Evolutionary conservation across 2,329 filamentous ascomycete species (phyloP), one percentile per base, ranked within the genome.

Genomic region (Apiospora phragmitis): DNA sequence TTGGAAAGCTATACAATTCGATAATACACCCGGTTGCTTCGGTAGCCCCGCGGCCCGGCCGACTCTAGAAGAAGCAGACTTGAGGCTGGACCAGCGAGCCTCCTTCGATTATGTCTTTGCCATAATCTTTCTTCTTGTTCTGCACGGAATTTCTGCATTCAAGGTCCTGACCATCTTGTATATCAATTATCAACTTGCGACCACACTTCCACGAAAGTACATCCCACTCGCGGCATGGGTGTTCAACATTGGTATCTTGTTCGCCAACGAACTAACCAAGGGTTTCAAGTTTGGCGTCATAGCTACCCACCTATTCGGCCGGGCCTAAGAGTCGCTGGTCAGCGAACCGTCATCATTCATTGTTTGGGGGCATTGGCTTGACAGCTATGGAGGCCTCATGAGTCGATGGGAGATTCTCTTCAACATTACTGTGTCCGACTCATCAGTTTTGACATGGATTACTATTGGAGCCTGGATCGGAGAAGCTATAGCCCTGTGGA

Each of bases 371-470:
- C 84, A 85, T 59, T 93, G 89, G 84, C 84, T 98, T 21, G 96
- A 99, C 81, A 86, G 87, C 68, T 92, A 92, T 74, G 91, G 94
- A 9, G 96, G 96, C 0, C 84, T 99, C n/a, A 91, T 97, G 79
- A 86, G 92, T 0, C 89, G 95, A 71, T 99, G 96, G 96, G 94
- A 98, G 80, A 91, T 99, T n/a, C 87, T 98, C 6, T 99, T 99
- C 87, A 99, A 99, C 78, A 90, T 99, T 72, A 98, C 95, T 3
- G 92, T 98, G 35, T 99, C 70, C 91, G 96, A 6, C 86, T 98
- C 66, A 94, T 99, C 76, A 98, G 95, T 80, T 99, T 97, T 87
- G 98, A 98, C 80, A 82, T 99, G 79, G 96, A 99, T 82, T 95
- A 97, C 80, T 95, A 97, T 80, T 99, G 96, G 95, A 96, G 93